These are phyloP conservation scores for Aphanomyces invadans DNA, from an alignment of 352 stramenopile genomes.

Conservation along the genomic window DNA sequence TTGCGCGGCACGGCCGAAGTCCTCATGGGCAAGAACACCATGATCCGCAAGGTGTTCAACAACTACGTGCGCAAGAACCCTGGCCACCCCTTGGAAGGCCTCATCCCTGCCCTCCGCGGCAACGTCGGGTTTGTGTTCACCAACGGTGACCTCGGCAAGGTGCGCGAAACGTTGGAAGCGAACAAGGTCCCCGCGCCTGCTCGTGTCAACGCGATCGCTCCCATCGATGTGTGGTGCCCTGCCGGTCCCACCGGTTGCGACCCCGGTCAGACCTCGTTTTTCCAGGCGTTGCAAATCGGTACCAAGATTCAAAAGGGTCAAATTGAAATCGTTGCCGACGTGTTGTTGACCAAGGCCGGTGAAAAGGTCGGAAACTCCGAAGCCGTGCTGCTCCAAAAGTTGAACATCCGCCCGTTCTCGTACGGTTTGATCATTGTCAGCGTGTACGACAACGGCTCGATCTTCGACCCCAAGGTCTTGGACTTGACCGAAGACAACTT, in stretches of 20 bases:
- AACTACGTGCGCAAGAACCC: slow-evolving; percentile 97
- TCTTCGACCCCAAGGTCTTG: slow-evolving; percentile 98
- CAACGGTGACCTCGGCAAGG: slow-evolving; percentile 93
- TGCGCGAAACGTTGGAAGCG: slow-evolving; percentile 82
- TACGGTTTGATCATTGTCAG: slow-evolving; percentile 96
- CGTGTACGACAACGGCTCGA: slow-evolving; percentile 98
- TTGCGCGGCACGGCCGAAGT: slow-evolving; percentile 94
- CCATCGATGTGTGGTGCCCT: slow-evolving; percentile 94
- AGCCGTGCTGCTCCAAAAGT: slow-evolving; percentile 96
- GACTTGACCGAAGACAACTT: slow-evolving; percentile 98
- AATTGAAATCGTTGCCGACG: slow-evolving; percentile 99
- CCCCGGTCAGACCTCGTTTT: slow-evolving; percentile 99
- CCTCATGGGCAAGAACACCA: slow-evolving; percentile 99
- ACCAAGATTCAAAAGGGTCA: slow-evolving; percentile 99
- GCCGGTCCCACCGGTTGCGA: slow-evolving; percentile 97
- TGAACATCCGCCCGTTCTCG: slow-evolving; percentile 98
- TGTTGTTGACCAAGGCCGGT: slow-evolving; percentile 91
- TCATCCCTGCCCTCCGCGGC: slow-evolving; percentile 87
- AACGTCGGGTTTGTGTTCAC: slow-evolving; percentile 99
- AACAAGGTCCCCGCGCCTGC: slow-evolving; percentile 95
- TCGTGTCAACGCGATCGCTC: slow-evolving; percentile 93
- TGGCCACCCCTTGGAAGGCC: slow-evolving; percentile 87
- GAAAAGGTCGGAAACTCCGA: slow-evolving; percentile 98
- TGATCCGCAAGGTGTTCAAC: slow-evolving; percentile 98
- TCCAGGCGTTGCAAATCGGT: slow-evolving; percentile 98